Conservation (phyloP, 2,329 filamentous ascomycete genomes). For the Gnomoniopsis smithogilvyi region DNA sequence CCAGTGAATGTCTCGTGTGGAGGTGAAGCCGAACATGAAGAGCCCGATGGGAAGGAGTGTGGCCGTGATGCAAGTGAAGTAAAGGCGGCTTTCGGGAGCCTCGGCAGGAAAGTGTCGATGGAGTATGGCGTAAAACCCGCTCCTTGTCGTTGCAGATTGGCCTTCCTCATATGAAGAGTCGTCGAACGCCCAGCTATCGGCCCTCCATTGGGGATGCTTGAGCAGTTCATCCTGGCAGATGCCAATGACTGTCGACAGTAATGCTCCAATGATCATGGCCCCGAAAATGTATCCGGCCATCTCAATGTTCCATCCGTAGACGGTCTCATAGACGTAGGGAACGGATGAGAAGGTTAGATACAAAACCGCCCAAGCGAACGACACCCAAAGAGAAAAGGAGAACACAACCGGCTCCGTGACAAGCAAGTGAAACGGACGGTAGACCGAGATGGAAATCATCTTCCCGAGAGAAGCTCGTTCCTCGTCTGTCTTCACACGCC, state of each 20-base stretch:
- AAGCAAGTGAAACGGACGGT: slow-evolving; percentile 74
- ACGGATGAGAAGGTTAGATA: slow-evolving; percentile 83
- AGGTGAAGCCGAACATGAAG: slow-evolving; percentile 77
- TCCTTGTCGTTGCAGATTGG: slow-evolving; percentile 19
- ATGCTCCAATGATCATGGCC: slow-evolving; percentile 65
- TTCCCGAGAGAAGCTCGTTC: slow-evolving; percentile 63
- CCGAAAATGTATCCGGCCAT: slow-evolving; percentile 71
- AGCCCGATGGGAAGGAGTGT: slow-evolving; percentile 74
- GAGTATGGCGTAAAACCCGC: slow-evolving; percentile 42
- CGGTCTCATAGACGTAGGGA: slow-evolving; percentile 69
- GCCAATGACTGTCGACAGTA: slow-evolving; percentile 64
- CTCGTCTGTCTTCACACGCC: slow-evolving; percentile 77
- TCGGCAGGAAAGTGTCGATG: slow-evolving; percentile 44
- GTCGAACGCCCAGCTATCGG: slow-evolving; percentile 23
- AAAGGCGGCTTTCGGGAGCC: slow-evolving; percentile 74
- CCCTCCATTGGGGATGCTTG: slow-evolving; percentile 37
- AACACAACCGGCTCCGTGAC: slow-evolving; percentile 76
- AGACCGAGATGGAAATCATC: slow-evolving; percentile 72
- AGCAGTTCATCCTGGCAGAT: slow-evolving; percentile 71
- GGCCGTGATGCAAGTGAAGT: slow-evolving; percentile 77
- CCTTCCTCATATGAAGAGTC: slow-evolving; percentile 12
- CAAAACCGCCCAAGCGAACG: slow-evolving; percentile 85
- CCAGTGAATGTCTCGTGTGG: slow-evolving; percentile 62
- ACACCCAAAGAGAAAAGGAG: slow-evolving; percentile 85
- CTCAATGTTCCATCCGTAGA: slow-evolving; percentile 65